Percentiles rank a stretch among this genome's conserved stretches.
Evolutionary conservation across 2,329 filamentous ascomycete genomes (phyloP).

Genomic region (Trichoderma koningii): DNA sequence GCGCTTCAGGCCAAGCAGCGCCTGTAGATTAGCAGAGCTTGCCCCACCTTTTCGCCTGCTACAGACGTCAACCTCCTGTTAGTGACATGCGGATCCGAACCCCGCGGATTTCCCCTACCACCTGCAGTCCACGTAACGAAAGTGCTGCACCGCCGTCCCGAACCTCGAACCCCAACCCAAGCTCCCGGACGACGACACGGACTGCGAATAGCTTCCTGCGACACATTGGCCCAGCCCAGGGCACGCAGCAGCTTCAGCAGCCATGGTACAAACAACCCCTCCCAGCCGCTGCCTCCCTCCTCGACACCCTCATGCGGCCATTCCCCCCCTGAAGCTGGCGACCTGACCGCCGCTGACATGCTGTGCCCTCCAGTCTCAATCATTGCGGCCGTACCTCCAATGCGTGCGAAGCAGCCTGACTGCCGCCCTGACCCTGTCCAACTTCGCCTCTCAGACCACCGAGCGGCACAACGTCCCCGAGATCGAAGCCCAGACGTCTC

Average conservation of each 20-base stretch:
- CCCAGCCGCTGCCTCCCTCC: not conserved
- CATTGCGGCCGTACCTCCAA: slow-evolving; percentile 91
- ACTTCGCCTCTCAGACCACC: slow-evolving; percentile 95
- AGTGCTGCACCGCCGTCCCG: not conserved
- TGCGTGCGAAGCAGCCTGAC: slow-evolving; percentile 94
- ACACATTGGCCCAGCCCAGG: slow-evolving; percentile 16
- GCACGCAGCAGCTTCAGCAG: slow-evolving; percentile 23
- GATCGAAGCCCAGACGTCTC: slow-evolving; percentile 88
- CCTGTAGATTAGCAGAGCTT: not conserved
- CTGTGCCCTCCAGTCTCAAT: slow-evolving; percentile 72
- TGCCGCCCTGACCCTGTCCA: slow-evolving; percentile 81
- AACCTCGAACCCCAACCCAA: not conserved
- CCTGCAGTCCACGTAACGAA: slow-evolving; percentile 16
- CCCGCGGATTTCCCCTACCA: slow-evolving; percentile 21
- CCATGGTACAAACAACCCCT: slow-evolving; percentile 10
- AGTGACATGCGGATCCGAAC: slow-evolving; percentile 17
- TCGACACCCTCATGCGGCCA: not conserved
- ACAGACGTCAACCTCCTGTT: slow-evolving; percentile 25
- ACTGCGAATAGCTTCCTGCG: slow-evolving; percentile 22
- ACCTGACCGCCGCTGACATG: slow-evolving; percentile 18
- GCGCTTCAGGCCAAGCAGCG: not conserved
- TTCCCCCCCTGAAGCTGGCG: not conserved
- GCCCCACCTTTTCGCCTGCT: slow-evolving; percentile 22
- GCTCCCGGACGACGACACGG: slow-evolving; percentile 4
- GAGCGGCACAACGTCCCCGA: slow-evolving; percentile 98